These are phyloP conservation scores for Leishmania tarentolae DNA, from an alignment of 208 protist species.

Conservation along the genomic window DNA sequence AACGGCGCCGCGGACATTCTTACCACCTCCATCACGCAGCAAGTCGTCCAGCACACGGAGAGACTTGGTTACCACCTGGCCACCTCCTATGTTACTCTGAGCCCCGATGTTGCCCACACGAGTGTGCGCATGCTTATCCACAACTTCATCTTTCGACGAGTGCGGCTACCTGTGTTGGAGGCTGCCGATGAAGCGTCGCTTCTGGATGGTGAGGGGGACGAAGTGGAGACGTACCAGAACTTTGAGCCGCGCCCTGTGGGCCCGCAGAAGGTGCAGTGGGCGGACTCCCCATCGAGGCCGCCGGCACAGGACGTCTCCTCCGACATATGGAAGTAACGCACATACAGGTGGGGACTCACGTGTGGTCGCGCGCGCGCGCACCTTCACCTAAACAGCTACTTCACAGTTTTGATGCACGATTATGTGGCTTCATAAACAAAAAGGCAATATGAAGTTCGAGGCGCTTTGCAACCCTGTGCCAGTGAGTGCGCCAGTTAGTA, in stretches of 20 bases:
- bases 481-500: background rate
- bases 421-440: background rate
- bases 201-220: conserved; percentile 38
- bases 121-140: conserved; percentile 89
- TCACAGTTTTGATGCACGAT: background rate
- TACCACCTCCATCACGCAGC: conserved; percentile 85
- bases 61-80: conserved; percentile 75
- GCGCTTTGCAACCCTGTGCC: background rate
- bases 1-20: conserved; percentile 86
- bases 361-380: background rate
- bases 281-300: conserved; percentile 33
- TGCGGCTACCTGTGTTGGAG: conserved; percentile 55
- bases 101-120: conserved; percentile 84
- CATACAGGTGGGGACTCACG: background rate
- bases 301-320: conserved; percentile 31
- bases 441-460: background rate
- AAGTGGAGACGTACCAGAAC: conserved; percentile 78
- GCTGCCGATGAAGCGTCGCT: conserved; percentile 53
- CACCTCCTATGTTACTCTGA: conserved; percentile 82
- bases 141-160: conserved; percentile 83
- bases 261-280: conserved; percentile 50
- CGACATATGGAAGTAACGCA: conserved; percentile 35
- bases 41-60: conserved; percentile 84
- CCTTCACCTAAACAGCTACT: background rate
- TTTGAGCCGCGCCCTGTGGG: conserved; percentile 62